phyloP scores from a whole-genome alignment of 805 yeast species.

The Suhomyces vadensis region DNA sequence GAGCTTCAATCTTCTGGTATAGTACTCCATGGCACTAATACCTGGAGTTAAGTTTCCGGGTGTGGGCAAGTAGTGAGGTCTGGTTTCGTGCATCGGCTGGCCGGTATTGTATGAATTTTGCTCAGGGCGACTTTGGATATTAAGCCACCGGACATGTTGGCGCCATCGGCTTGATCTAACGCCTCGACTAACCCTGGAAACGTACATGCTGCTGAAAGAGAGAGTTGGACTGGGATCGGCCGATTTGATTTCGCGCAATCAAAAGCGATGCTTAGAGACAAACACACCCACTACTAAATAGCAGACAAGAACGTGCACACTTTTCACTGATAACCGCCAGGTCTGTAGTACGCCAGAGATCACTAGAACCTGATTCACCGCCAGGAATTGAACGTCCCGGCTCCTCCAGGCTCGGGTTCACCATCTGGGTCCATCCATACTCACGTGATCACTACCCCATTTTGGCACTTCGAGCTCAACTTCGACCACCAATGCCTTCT shows the following conservation, averaged over 20 bases:
- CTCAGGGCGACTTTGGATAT: slow-evolving; percentile 26
- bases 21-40: slow-evolving; percentile 81
- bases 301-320: no score
- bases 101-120: slow-evolving; percentile 54
- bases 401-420: neutral
- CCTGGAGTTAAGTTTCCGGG: slow-evolving; percentile 88
- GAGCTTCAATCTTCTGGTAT: slow-evolving; percentile 62
- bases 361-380: no score
- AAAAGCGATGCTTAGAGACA: no score
- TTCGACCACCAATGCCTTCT: neutral
- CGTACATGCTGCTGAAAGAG: neutral
- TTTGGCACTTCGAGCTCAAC: no score
- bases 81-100: slow-evolving; percentile 83
- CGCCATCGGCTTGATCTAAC: neutral
- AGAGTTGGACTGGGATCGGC: neutral
- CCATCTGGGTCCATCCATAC: no score
- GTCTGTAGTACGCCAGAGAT: no score
- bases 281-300: no score
- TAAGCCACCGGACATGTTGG: neutral
- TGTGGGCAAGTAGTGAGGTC: slow-evolving; percentile 68
- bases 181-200: neutral
- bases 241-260: slow-evolving; percentile 1
- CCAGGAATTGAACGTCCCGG: no score
- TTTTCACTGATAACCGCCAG: no score
- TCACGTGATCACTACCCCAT: no score